Evolutionary conservation across 805 yeast species (phyloP), one percentile per base, ranked within the genome.

Genomic region (Grigorovia transvaalensis): DNA sequence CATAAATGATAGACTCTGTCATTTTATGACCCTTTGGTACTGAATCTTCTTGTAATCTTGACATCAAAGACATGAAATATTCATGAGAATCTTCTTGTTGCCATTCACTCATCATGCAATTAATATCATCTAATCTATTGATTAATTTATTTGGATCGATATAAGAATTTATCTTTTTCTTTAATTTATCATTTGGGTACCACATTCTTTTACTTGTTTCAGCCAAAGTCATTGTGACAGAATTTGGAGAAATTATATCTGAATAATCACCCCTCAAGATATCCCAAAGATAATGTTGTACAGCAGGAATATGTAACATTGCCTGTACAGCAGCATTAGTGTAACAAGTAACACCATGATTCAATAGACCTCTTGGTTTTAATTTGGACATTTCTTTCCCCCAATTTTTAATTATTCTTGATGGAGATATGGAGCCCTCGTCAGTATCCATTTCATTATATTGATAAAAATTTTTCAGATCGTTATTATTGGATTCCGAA

Each of bases 31-130:
- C 96, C 63, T 79, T 84, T 41, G 98, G 98, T 0, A 93, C 88
- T 12, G 88, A 78, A 64, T 90, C 97, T 64, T 90, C 97, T 69
- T 90, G 98, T 50, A 90, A 70, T 50, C 96, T 72, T 8, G 91
- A 80, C 76, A 90, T 77, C 54, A 90, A 72, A 12, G 96, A 87
- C 97, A 90, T 90, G 66, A 85, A 88, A 70, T 90, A 93, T 69
- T 93, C 99, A 69, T 93, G 99, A 0, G 96, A 85, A 69, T 93
- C 99, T 68, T 93, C 98, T 67, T 93, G 99, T 68, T 88, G 90
- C 96, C 96, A 90, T 66, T 84, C 93, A 46, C 89, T 82, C 96
- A 90, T 88, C 96, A 88, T 87, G 65, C 96, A 88, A 68, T 89
- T 89, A 60, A 91, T 88, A 60, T 88, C 96, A 48, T 78, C 86